Conservation (phyloP, 768 basidiomycete species). For the Trametes maxima region DNA sequence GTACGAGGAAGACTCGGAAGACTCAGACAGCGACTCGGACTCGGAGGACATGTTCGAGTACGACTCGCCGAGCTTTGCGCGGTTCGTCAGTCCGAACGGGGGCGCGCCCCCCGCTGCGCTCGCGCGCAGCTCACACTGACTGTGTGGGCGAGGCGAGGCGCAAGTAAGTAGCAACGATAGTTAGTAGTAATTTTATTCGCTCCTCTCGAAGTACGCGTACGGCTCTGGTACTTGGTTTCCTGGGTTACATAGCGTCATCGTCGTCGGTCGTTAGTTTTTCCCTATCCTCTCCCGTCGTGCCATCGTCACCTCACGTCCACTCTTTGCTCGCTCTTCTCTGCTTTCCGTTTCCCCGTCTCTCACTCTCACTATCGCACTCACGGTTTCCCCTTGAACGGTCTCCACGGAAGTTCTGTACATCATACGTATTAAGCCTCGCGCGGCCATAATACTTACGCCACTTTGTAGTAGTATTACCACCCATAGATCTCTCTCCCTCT, state of each 20-base stretch:
- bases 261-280: not conserved
- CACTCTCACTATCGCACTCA: no score
- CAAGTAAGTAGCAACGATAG: not conserved
- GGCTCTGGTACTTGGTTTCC: not conserved
- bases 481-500: not conserved
- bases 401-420: not conserved
- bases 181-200: not conserved
- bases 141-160: no score
- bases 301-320: not conserved
- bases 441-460: not conserved
- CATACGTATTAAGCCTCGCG: not conserved
- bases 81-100: slow-evolving; percentile 10
- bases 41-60: slow-evolving; percentile 35
- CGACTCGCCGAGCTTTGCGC: slow-evolving; percentile 34
- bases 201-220: not conserved
- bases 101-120: not conserved
- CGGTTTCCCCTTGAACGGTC: no score
- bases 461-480: not conserved
- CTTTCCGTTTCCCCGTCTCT: not conserved
- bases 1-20: slow-evolving; percentile 37
- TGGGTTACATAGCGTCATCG: not conserved
- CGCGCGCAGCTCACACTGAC: slow-evolving; percentile 7
- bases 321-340: not conserved
- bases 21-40: slow-evolving; percentile 25
- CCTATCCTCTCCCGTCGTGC: not conserved